phyloP scores from a whole-genome alignment of 2,329 filamentous ascomycete genomes.

The Curvularia lunata region DNA sequence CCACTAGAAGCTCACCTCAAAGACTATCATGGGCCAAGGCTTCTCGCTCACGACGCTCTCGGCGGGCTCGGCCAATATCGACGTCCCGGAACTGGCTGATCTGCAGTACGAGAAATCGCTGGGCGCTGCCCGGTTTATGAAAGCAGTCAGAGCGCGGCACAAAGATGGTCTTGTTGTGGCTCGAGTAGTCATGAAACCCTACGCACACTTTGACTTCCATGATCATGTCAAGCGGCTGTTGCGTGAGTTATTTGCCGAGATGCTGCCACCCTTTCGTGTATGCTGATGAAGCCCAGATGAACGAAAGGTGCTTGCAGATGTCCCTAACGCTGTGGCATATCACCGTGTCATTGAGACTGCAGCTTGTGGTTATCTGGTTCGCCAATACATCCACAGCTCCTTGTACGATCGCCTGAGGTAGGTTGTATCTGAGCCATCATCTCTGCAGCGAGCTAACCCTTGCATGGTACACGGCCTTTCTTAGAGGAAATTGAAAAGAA shows the following conservation, averaged over 20 bases:
- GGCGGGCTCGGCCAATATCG: slow-evolving; percentile 89
- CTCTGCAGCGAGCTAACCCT: slow-evolving; percentile 31
- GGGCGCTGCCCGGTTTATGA: slow-evolving; percentile 93
- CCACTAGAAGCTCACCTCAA: slow-evolving; percentile 16
- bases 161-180: slow-evolving; percentile 90
- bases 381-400: slow-evolving; percentile 95
- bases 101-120: slow-evolving; percentile 91
- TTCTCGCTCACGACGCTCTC: slow-evolving; percentile 93
- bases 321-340: slow-evolving; percentile 90
- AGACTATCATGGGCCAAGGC: slow-evolving; percentile 82
- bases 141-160: slow-evolving; percentile 89
- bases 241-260: slow-evolving; percentile 58
- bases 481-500: slow-evolving; percentile 98
- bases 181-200: slow-evolving; percentile 94
- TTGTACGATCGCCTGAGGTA: slow-evolving; percentile 88
- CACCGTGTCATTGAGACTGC: slow-evolving; percentile 91
- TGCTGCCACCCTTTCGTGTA: not conserved
- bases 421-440: slow-evolving; percentile 1
- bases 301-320: slow-evolving; percentile 75
- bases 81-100: slow-evolving; percentile 89
- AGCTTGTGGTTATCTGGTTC: slow-evolving; percentile 88
- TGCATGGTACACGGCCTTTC: slow-evolving; percentile 83
- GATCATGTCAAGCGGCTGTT: slow-evolving; percentile 78
- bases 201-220: slow-evolving; percentile 78
- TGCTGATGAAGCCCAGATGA: slow-evolving; percentile 64